Percentiles rank a stretch among this genome's conserved stretches.
Evolutionary conservation across 495 filamentous ascomycete species (phyloP).

Genomic region (Penicillium egyptiacum): DNA sequence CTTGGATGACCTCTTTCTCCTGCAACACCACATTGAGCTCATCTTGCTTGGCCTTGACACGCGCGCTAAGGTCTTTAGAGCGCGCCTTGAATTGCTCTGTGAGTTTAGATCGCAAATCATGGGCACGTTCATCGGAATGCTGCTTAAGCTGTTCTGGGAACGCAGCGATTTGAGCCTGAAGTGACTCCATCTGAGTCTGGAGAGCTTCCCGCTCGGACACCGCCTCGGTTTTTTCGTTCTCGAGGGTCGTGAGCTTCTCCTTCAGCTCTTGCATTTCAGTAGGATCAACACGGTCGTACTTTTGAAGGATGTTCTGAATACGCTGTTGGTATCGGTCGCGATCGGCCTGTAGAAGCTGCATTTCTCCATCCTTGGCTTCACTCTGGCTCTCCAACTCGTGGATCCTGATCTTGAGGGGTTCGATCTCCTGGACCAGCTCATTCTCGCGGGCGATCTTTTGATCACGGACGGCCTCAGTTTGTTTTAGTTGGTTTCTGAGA

Average conservation of each 20-base stretch:
- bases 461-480: slow-evolving; percentile 68
- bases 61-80: slow-evolving; percentile 50
- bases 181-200: slow-evolving; percentile 48
- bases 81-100: slow-evolving; percentile 61
- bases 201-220: slow-evolving; percentile 58
- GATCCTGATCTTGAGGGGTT: slow-evolving; percentile 77
- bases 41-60: slow-evolving; percentile 51
- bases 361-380: slow-evolving; percentile 78
- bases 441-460: slow-evolving; percentile 73
- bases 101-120: slow-evolving; percentile 52
- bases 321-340: slow-evolving; percentile 90
- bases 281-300: slow-evolving; percentile 93
- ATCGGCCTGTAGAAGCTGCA: slow-evolving; percentile 80
- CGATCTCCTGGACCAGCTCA: slow-evolving; percentile 70
- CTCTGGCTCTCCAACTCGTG: slow-evolving; percentile 76
- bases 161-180: slow-evolving; percentile 51
- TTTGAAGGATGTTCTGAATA: slow-evolving; percentile 89
- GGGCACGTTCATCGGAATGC: slow-evolving; percentile 46
- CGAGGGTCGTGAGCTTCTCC: slow-evolving; percentile 60
- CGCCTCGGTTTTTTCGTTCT: slow-evolving; percentile 69
- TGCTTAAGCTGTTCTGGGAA: slow-evolving; percentile 54
- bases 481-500: slow-evolving; percentile 78
- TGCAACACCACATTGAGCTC: slow-evolving; percentile 45
- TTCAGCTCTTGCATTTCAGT: slow-evolving; percentile 86
- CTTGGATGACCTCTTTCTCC: slow-evolving; percentile 53